Evolutionary conservation across 768 basidiomycete species (phyloP).

Genomic region (Leccinum obscurum): DNA sequence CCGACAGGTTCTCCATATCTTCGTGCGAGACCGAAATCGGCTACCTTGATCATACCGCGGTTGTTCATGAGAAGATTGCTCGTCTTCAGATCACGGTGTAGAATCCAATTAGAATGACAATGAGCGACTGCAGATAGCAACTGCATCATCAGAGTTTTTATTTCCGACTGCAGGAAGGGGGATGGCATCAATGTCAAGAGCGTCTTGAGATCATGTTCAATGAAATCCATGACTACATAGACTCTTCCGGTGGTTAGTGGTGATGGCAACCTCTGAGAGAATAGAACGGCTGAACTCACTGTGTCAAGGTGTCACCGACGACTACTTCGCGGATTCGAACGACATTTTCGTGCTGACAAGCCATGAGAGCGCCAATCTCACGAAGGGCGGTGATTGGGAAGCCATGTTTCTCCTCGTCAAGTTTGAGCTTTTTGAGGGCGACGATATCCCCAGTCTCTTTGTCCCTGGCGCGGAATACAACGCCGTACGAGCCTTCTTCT

Average conservation of each 20-base stretch:
- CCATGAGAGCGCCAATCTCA: conserved; percentile 96
- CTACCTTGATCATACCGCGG: conserved; percentile 96
- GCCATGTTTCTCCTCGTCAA: conserved; percentile 98
- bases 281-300: conserved; percentile 63
- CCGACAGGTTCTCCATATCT: conserved; percentile 97
- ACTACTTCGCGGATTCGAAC: conserved; percentile 97
- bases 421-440: conserved; percentile 95
- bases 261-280: conserved; percentile 7
- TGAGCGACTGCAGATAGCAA: conserved; percentile 90
- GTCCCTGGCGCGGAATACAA: conserved; percentile 95
- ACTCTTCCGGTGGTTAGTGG: conserved; percentile 55
- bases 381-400: conserved; percentile 97
- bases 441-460: conserved; percentile 95
- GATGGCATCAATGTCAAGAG: conserved; percentile 93
- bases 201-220: conserved; percentile 98
- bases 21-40: conserved; percentile 95
- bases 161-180: conserved; percentile 96
- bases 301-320: conserved; percentile 96
- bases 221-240: conserved; percentile 99
- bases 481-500: conserved; percentile 97
- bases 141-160: conserved; percentile 96
- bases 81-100: conserved; percentile 96
- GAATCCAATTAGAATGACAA: conserved; percentile 96
- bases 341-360: conserved; percentile 92
- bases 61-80: conserved; percentile 99